phyloP scores from a whole-genome alignment of 129 eudicot species.

The carrot (Daucus carota) region DNA sequence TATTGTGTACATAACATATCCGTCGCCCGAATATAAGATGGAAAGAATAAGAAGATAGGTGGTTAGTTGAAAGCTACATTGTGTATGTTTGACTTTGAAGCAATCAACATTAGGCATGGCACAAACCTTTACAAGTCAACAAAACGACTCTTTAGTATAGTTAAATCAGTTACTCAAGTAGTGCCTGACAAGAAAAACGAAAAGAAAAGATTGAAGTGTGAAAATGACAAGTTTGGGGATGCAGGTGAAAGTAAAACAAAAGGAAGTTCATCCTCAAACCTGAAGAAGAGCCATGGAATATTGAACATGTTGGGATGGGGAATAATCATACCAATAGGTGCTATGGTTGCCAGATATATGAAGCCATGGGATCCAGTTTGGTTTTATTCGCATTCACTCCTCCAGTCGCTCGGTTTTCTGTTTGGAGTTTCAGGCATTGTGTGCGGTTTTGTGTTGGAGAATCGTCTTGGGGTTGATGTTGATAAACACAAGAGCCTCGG shows the following conservation, averaged over 20 bases:
- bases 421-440: slow-evolving; percentile 55
- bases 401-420: slow-evolving; percentile 56
- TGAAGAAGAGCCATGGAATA: slow-evolving; percentile 64
- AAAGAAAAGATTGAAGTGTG: too few species aligned
- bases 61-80: not conserved
- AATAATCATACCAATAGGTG: slow-evolving; percentile 61
- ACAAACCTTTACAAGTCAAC: not conserved
- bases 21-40: not conserved
- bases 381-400: slow-evolving; percentile 50
- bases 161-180: not conserved
- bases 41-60: not conserved
- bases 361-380: slow-evolving; percentile 42
- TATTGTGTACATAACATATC: not conserved
- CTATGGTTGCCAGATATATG: slow-evolving; percentile 52
- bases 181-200: too few species aligned
- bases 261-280: slow-evolving; percentile 30
- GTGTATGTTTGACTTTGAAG: slow-evolving; percentile 10
- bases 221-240: not conserved
- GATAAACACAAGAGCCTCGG: slow-evolving; percentile 64
- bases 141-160: too few species aligned
- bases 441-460: slow-evolving; percentile 46
- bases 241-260: slow-evolving; percentile 54
- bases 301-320: slow-evolving; percentile 84
- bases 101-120: not conserved
- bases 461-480: slow-evolving; percentile 34